Evolutionary conservation across 2,329 filamentous ascomycete species (phyloP).

Genomic region (Rutstroemia sp.): DNA sequence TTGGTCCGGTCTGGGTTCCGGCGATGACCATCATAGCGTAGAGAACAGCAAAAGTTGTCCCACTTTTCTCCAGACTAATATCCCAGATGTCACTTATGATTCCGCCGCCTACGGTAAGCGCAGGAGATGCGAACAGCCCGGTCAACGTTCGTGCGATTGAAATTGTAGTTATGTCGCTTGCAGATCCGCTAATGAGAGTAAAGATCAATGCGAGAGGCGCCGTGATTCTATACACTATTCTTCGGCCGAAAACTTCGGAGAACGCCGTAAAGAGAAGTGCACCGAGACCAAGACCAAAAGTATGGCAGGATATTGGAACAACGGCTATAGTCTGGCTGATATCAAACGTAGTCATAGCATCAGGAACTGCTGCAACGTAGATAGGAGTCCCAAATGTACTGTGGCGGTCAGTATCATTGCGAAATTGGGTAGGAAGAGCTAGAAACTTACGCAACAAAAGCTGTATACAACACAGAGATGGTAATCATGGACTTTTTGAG

Average conservation of each 20-base stretch:
- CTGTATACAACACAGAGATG: not conserved
- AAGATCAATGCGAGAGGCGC: conserved; percentile 9
- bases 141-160: conserved; percentile 7
- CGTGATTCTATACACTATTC: conserved; percentile 7
- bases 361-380: conserved; percentile 8
- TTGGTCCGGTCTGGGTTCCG: conserved; percentile 9
- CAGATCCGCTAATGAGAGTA: conserved; percentile 5
- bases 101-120: conserved; percentile 6
- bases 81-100: conserved; percentile 14
- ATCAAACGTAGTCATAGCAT: not conserved
- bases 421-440: not conserved
- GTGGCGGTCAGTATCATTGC: not conserved
- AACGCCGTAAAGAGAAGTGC: conserved; percentile 9
- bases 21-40: conserved; percentile 6
- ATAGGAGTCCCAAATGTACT: conserved; percentile 10
- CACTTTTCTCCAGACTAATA: conserved; percentile 8
- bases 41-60: conserved; percentile 8
- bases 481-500: not conserved
- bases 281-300: conserved; percentile 11
- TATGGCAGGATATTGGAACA: conserved; percentile 9
- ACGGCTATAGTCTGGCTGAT: conserved; percentile 6
- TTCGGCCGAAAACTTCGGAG: conserved; percentile 9
- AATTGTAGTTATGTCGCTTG: conserved; percentile 1
- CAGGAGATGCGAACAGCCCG: conserved; percentile 9
- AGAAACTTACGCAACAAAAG: conserved; percentile 1